Conservation (phyloP, 2,329 filamentous ascomycete genomes). For the Trichoderma breve region DNA sequence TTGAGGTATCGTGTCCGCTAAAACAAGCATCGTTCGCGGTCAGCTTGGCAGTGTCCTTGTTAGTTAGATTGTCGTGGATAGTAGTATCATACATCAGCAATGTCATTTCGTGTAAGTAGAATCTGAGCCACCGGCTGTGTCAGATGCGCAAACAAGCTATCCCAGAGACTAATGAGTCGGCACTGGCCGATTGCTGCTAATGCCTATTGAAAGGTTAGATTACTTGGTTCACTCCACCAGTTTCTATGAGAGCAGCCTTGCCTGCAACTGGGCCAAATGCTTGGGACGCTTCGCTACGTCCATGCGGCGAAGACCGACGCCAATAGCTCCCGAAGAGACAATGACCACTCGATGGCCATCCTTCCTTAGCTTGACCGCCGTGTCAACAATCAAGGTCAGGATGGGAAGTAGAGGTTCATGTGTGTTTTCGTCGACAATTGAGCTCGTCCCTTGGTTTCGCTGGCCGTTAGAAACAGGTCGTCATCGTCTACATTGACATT, state of each 20-base stretch:
- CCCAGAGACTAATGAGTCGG: slow-evolving; percentile 92
- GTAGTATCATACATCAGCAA: slow-evolving; percentile 71
- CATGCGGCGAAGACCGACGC: slow-evolving; percentile 88
- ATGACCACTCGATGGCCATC: slow-evolving; percentile 94
- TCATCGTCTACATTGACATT: neutral
- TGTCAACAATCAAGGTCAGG: slow-evolving; percentile 89
- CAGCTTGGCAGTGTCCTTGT: neutral
- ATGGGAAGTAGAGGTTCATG: slow-evolving; percentile 92
- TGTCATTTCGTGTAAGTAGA: slow-evolving; percentile 89
- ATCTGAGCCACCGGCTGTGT: slow-evolving; percentile 93
- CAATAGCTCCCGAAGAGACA: slow-evolving; percentile 95
- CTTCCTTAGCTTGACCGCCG: slow-evolving; percentile 78
- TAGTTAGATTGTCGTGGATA: too few species aligned
- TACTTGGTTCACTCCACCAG: neutral
- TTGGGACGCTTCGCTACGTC: slow-evolving; percentile 84
- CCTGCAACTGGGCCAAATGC: slow-evolving; percentile 83
- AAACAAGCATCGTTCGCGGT: neutral
- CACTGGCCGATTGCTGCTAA: slow-evolving; percentile 96
- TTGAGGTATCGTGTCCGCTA: slow-evolving; percentile 75
- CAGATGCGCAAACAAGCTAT: slow-evolving; percentile 83
- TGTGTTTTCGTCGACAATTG: slow-evolving; percentile 95
- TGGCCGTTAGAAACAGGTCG: neutral
- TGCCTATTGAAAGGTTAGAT: slow-evolving; percentile 49
- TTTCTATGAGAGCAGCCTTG: slow-evolving; percentile 31
- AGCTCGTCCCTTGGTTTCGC: slow-evolving; percentile 74